Evolutionary conservation across 306 rosid species (phyloP).

Genomic region (Spatholobus suberectus): DNA sequence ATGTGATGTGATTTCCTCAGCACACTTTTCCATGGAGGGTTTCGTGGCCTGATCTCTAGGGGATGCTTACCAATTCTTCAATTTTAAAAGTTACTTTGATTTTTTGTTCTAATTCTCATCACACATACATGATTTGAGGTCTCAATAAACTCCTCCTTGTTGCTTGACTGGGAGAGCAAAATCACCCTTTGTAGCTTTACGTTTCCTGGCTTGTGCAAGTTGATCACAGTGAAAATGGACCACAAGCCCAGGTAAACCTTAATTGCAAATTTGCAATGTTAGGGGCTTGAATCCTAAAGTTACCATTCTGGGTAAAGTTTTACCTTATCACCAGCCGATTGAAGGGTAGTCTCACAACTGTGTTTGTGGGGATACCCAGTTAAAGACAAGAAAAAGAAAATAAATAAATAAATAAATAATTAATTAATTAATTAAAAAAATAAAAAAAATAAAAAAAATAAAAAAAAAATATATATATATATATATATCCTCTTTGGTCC

Average conservation of each 20-base stretch:
- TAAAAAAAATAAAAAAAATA: too few relatives aligned
- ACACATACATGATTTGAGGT: background rate
- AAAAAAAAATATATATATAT: too few relatives aligned
- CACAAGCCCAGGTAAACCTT: background rate
- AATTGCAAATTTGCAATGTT: background rate
- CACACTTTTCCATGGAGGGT: background rate
- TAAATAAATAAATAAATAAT: too few relatives aligned
- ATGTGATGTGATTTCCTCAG: background rate
- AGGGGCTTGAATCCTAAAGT: background rate
- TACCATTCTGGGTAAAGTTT: background rate
- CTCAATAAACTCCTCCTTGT: background rate
- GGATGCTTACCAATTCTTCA: background rate
- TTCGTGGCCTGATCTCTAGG: conserved; percentile 1
- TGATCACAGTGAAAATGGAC: background rate
- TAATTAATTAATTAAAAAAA: too few relatives aligned
- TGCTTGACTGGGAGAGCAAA: too few relatives aligned
- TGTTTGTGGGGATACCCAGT: background rate
- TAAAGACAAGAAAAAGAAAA: background rate
- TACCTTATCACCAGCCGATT: background rate
- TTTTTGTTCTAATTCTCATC: background rate
- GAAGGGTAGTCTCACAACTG: background rate
- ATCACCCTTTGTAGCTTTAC: too few relatives aligned
- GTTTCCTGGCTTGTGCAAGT: too few relatives aligned
- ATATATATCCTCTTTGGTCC: too few relatives aligned
- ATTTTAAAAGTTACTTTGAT: background rate